Evolutionary conservation across 2,329 filamentous ascomycete genomes (phyloP).

Genomic region (Lachnellula willkommii): DNA sequence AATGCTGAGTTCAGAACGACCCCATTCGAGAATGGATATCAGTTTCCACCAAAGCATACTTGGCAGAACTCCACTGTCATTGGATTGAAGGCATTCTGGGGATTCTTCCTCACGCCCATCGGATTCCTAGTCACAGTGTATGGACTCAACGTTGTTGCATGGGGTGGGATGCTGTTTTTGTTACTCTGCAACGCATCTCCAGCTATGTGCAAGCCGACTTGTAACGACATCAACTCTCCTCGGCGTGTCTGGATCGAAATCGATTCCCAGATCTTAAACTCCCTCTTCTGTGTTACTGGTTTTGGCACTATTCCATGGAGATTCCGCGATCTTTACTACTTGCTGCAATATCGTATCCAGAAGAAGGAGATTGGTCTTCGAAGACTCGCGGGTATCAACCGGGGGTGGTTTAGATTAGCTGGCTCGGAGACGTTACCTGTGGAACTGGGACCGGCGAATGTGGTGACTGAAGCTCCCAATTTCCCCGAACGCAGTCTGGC

Average conservation of each 20-base stretch:
- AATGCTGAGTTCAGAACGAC: constrained; percentile 24
- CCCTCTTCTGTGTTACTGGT: constrained; percentile 79
- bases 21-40: constrained; percentile 57
- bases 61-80: constrained; percentile 55
- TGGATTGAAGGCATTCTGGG: constrained; percentile 58
- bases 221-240: constrained; percentile 68
- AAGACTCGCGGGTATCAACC: constrained; percentile 67
- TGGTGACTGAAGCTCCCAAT: constrained; percentile 37
- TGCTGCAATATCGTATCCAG: constrained; percentile 57
- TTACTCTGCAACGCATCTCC: constrained; percentile 70
- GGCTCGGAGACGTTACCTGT: constrained; percentile 56
- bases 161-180: constrained; percentile 88
- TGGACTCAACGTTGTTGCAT: constrained; percentile 75
- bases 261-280: constrained; percentile 77
- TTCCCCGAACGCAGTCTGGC: constrained; percentile 49
- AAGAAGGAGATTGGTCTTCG: constrained; percentile 54
- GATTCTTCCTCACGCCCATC: constrained; percentile 67
- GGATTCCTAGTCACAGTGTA: constrained; percentile 77
- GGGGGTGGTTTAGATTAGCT: constrained; percentile 67
- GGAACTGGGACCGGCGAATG: constrained; percentile 48
- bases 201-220: constrained; percentile 66
- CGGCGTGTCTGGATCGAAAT: constrained; percentile 82
- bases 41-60: constrained; percentile 57
- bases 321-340: constrained; percentile 71
- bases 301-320: constrained; percentile 83